These are phyloP conservation scores for Colletotrichum tabaci DNA, from an alignment of 2,329 filamentous ascomycete genomes.

Conservation along the genomic window DNA sequence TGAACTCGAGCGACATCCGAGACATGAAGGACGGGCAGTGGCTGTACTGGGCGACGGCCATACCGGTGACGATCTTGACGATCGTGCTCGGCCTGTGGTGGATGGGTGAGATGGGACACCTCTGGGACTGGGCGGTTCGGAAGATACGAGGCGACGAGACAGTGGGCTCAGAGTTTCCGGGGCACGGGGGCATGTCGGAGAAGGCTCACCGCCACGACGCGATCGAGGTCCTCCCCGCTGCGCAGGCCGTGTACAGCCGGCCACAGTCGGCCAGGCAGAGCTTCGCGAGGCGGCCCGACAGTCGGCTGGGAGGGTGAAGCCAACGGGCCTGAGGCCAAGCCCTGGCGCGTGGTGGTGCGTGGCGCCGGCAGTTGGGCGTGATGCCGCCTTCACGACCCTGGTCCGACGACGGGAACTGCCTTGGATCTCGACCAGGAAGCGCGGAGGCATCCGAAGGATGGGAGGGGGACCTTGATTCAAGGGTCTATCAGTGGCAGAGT, in stretches of 20 bases:
- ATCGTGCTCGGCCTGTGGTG: conserved; percentile 59
- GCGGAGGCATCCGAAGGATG: conserved; percentile 2
- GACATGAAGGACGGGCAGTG: conserved; percentile 64
- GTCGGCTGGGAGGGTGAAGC: conserved; percentile 49
- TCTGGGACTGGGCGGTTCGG: conserved; percentile 45
- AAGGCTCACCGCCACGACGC: conserved; percentile 23
- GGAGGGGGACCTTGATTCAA: conserved; percentile 8
- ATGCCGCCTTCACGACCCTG: not conserved
- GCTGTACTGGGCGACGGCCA: conserved; percentile 64
- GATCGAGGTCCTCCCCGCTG: not conserved
- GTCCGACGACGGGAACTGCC: conserved; percentile 8
- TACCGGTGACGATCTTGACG: conserved; percentile 61
- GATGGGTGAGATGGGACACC: conserved; percentile 59
- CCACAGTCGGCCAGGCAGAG: conserved; percentile 17
- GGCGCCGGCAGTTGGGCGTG: conserved; percentile 18
- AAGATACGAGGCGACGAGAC: conserved; percentile 27
- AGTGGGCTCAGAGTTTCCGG: conserved; percentile 2
- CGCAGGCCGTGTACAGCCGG: conserved; percentile 18
- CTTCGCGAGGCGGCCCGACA: conserved; percentile 15
- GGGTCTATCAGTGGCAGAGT: not conserved
- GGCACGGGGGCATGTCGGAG: conserved; percentile 6
- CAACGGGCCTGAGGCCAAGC: conserved; percentile 46
- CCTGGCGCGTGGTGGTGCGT: too few relatives aligned
- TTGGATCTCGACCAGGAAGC: conserved; percentile 30
- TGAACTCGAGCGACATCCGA: conserved; percentile 67